Evolutionary conservation across 306 rosid genomes (phyloP), one percentile per base, ranked within the genome.

Genomic region (Ormosia emarginata): DNA sequence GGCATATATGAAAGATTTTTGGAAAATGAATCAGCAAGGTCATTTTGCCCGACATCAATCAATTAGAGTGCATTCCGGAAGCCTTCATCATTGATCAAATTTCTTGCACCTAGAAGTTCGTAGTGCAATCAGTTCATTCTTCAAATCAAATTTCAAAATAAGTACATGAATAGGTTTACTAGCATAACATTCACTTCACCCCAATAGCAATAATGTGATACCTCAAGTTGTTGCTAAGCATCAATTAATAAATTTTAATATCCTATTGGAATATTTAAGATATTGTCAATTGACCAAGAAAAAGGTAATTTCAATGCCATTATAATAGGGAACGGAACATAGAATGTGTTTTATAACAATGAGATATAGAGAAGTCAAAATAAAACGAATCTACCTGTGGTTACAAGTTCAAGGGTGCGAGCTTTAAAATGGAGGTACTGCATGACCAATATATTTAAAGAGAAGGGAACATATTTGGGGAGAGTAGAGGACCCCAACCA

Each of bases 11-110:
- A 83, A 8, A 88, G 79, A 68, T 90, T 86, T 68, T 90, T 92
- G 52, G 85, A 33, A 73, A 95, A 95, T 46, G 97, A 87, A 82
- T 92, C 90, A 8, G 95, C 95, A 41, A 95, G 56, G 86, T 95
- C 99, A 58, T 95, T 95, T 86, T 95, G 99, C 7, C 99, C 99
- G 14, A 95, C 91, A 70, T 95, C 99, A 67, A 95, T 93, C 88
- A 93, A 79, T 89, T 95, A 95, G 52, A 95, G 97, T 18, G 98
- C 99, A 61, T 85, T 67, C 15, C 82, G 79, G 67, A 95, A 92
- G 75, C 90, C 95, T 49, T 64, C 86, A 32, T 88, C 92, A 7
- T 77, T 82, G 40, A 95, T 77, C 85, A 69, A 36, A 75, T 82
- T 78, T 57, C 74, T 71, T 30, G 87, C 69, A 77, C 94, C 99